These are phyloP conservation scores for Stylonectria norvegica DNA, from an alignment of 2,329 filamentous ascomycete genomes.

Conservation along the genomic window DNA sequence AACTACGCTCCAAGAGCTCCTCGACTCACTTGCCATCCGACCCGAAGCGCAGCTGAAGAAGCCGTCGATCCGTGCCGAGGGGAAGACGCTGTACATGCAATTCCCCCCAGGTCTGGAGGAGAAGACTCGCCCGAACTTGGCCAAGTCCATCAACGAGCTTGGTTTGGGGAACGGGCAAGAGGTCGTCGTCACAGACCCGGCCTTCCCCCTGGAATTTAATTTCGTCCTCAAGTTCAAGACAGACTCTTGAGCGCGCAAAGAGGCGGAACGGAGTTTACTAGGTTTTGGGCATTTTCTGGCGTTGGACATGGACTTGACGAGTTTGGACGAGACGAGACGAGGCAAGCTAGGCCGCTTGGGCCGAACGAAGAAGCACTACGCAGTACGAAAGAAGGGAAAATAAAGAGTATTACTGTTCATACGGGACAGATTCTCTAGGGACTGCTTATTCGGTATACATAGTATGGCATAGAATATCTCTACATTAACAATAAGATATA, in stretches of 20 bases:
- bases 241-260: slow-evolving; percentile 7
- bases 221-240: slow-evolving; percentile 51
- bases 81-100: slow-evolving; percentile 88
- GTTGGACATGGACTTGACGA: slow-evolving; percentile 22
- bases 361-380: no score
- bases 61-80: slow-evolving; percentile 75
- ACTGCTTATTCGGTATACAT: no score
- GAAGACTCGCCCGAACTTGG: slow-evolving; percentile 78
- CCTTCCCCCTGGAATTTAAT: slow-evolving; percentile 69
- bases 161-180: slow-evolving; percentile 75
- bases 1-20: slow-evolving; percentile 74
- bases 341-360: no score
- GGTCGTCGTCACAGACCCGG: slow-evolving; percentile 88
- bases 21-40: slow-evolving; percentile 76
- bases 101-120: slow-evolving; percentile 77
- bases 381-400: no score
- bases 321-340: slow-evolving; percentile 6
- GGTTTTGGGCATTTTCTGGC: slow-evolving; percentile 25
- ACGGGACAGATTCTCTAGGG: no score
- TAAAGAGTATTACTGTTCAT: no score
- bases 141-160: slow-evolving; percentile 72
- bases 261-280: slow-evolving; percentile 6
- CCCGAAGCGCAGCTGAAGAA: slow-evolving; percentile 93
- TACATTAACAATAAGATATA: no score
- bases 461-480: no score